Percentiles rank a stretch among this genome's conserved stretches.
These are phyloP conservation scores for Fraxinus platypoda DNA, from an alignment of 305 asterid genomes.

Conservation along the genomic window DNA sequence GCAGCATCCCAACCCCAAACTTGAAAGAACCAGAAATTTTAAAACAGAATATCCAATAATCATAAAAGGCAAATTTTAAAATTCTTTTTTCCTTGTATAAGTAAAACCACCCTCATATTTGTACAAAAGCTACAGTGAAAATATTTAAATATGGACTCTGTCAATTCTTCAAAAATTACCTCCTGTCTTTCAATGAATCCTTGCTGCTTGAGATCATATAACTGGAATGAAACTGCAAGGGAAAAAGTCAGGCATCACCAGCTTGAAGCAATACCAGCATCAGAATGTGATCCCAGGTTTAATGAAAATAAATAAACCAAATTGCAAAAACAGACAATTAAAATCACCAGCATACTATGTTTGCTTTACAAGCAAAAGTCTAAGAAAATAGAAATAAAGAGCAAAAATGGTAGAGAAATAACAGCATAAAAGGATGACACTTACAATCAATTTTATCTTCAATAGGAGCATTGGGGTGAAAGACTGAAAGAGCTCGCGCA, in stretches of 20 bases:
- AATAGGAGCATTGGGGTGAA: constrained; percentile 74
- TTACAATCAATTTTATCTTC: constrained; percentile 72
- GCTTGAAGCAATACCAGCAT: constrained; percentile 25
- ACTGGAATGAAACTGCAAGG: constrained; percentile 76
- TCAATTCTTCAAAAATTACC: constrained; percentile 37
- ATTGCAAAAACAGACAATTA: not conserved
- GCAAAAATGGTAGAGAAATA: not conserved
- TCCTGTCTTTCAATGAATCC: constrained; percentile 88
- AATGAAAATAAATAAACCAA: not conserved
- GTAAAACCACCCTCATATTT: not conserved
- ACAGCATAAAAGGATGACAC: constrained; percentile 28
- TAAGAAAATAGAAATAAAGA: not conserved
- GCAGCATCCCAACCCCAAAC: not conserved
- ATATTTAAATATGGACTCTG: not conserved
- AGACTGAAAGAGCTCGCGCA: constrained; percentile 79
- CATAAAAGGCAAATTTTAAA: not conserved
- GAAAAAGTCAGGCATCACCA: constrained; percentile 23
- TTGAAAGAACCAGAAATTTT: not conserved
- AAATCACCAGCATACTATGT: not conserved
- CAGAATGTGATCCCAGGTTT: not conserved
- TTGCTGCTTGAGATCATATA: constrained; percentile 94
- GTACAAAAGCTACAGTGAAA: not conserved
- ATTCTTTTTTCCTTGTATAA: not conserved
- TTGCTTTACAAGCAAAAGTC: not conserved
- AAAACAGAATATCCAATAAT: not conserved